Evolutionary conservation across 2,329 filamentous ascomycete genomes (phyloP), one percentile per base, ranked within the genome.

Genomic region (Tolypocladium guangdongense): DNA sequence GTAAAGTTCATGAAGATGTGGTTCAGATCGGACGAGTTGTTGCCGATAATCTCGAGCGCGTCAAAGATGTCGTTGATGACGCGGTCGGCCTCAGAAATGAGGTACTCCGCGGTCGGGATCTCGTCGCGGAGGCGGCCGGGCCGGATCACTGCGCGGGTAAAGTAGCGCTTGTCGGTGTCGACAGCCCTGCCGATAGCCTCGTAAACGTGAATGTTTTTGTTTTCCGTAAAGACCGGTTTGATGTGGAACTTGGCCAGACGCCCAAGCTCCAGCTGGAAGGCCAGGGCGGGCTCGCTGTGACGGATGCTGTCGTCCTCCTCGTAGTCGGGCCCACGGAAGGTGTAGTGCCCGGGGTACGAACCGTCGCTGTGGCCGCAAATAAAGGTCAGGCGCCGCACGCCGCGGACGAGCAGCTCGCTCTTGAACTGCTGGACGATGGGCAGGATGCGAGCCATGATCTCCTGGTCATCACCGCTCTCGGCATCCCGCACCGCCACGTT

Each of bases 1-100:
- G 90, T 93, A 77, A 99, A 99, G 81, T 99, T 97, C 80, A 99
- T 93, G 78, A 99, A 99, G 80, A 99, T 93, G 76, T 99, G 93
- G 79, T 99, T 99, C 67, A 99, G 81, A 78, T 99, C 93, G 51
- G 93, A 96, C 76, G 95, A 95, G 77, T 96, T 97, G 80, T 96
- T 96, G 67, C 93, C 93, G 66, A 96, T 95, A 63, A 99, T 96
- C 78, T 99, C 93, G 55, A 99, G 78, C 46, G 93, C 93, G 67
- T 99, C 93, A 51, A 97, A 83, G 65, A 99, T 97, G 68, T 99
- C 93, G 68, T 90, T 97, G 81, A 99, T 91, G 63, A 97, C 80
- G 58, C 93, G 86, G 66, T 99, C 92, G 39, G 92, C 91, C 76
- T 99, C 93, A 0, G 91, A 96, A 63, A 96, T 95, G 68, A 99